Evolutionary conservation across 805 yeast species (phyloP).

Genomic region (Wickerhamomyces sydowiorum): DNA sequence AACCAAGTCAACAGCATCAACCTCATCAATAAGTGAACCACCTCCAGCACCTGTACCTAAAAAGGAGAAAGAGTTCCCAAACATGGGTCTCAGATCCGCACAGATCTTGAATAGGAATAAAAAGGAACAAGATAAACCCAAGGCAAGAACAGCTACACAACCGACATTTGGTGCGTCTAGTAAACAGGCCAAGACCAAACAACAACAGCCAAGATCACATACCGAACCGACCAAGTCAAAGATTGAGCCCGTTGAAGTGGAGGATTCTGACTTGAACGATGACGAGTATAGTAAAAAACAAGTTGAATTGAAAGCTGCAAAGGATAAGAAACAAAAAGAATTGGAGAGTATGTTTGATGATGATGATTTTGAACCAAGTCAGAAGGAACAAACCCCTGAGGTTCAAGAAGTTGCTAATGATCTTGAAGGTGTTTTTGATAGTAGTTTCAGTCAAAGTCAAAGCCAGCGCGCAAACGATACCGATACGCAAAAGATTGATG

Average conservation of each 20-base stretch:
- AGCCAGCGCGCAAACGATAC: neutral
- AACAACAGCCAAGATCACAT: slow-evolving; percentile 4
- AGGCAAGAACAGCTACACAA: slow-evolving; percentile 9
- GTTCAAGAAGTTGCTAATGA: slow-evolving; percentile 1
- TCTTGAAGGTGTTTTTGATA: slow-evolving; percentile 18
- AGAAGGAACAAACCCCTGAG: no score
- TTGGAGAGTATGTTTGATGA: slow-evolving; percentile 31
- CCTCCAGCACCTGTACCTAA: neutral
- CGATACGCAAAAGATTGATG: neutral
- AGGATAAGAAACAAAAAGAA: slow-evolving; percentile 16
- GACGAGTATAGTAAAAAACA: slow-evolving; percentile 11
- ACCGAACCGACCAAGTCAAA: slow-evolving; percentile 4
- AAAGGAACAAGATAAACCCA: slow-evolving; percentile 2
- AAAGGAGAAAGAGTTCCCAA: slow-evolving; percentile 10
- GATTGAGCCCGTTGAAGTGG: slow-evolving; percentile 2
- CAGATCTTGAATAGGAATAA: slow-evolving; percentile 11
- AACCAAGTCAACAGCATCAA: neutral
- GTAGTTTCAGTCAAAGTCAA: slow-evolving; percentile 13
- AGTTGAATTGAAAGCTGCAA: slow-evolving; percentile 4
- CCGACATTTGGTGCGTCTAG: slow-evolving; percentile 10
- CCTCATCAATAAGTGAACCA: neutral
- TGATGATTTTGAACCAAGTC: no score
- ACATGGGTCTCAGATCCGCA: slow-evolving; percentile 13
- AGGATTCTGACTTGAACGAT: slow-evolving; percentile 12
- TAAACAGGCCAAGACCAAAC: slow-evolving; percentile 1